Evolutionary conservation across 441 rosid genomes (phyloP).

Genomic region (Populus tomentosa): DNA sequence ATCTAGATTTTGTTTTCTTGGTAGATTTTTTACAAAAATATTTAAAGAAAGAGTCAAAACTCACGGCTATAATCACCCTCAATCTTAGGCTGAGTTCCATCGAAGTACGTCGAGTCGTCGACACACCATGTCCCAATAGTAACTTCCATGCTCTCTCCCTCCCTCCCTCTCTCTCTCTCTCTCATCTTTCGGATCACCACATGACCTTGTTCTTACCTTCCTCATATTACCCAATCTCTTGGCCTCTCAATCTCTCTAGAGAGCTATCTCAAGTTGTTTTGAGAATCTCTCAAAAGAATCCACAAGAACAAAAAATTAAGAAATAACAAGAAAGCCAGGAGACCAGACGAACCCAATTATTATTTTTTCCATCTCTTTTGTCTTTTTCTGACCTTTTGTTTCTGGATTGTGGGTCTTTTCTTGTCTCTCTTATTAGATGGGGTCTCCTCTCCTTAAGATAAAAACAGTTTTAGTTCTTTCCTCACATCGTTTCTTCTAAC

Average conservation of each 20-base stretch:
- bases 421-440: not conserved
- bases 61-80: not conserved
- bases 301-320: slow-evolving; percentile 5
- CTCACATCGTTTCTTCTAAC: not conserved
- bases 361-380: slow-evolving; percentile 5
- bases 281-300: slow-evolving; percentile 20
- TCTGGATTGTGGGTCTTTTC: not conserved
- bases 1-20: not conserved
- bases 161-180: not conserved
- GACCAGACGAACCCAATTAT: not conserved
- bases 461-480: slow-evolving; percentile 9
- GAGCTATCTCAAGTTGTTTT: not conserved
- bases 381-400: not conserved
- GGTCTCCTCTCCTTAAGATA: slow-evolving; percentile 2
- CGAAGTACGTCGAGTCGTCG: not conserved
- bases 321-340: not conserved
- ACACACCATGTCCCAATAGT: not conserved
- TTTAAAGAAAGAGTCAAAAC: not conserved
- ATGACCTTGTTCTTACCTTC: slow-evolving; percentile 37
- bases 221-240: slow-evolving; percentile 13
- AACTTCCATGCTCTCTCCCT: not conserved
- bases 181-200: slow-evolving; percentile 61
- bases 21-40: not conserved
- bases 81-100: slow-evolving; percentile 1
- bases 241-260: not conserved